phyloP scores from a whole-genome alignment of 225 moss, liverwort and hornwort species.

The Straminergon stramineum region DNA sequence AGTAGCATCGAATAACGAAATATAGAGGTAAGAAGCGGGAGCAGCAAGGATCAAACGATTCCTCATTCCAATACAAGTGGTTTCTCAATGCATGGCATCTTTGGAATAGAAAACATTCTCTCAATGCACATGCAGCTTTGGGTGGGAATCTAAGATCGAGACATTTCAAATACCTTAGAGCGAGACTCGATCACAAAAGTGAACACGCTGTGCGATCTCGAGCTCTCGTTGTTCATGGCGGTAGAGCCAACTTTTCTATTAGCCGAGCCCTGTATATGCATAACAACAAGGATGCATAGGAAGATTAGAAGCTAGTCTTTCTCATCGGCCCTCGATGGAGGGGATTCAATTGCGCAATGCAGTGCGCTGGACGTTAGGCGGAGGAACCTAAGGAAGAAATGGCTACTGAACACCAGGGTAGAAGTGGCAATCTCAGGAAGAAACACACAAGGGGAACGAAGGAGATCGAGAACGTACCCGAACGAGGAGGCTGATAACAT shows the following conservation, averaged over 20 bases:
- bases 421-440: not conserved
- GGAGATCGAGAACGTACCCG: constrained; percentile 24
- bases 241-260: constrained; percentile 79
- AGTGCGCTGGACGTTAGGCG: not conserved
- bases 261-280: constrained; percentile 49
- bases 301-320: not conserved
- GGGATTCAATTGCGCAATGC: no score
- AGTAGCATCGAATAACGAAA: not conserved
- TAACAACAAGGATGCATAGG: not conserved
- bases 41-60: not conserved
- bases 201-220: constrained; percentile 89
- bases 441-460: not conserved
- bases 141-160: not conserved
- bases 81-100: no score
- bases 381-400: no score
- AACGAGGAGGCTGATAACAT: constrained; percentile 74
- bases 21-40: not conserved
- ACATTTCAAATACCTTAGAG: constrained; percentile 42
- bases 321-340: not conserved
- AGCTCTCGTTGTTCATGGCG: constrained; percentile 87
- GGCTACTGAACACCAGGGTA: no score
- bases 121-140: not conserved
- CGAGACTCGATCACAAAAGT: constrained; percentile 90
- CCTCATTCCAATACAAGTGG: no score
- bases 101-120: not conserved